Base-by-base conservation (phyloP, 2,329 filamentous ascomycete genomes). In the Fusarium nygamai region DNA sequence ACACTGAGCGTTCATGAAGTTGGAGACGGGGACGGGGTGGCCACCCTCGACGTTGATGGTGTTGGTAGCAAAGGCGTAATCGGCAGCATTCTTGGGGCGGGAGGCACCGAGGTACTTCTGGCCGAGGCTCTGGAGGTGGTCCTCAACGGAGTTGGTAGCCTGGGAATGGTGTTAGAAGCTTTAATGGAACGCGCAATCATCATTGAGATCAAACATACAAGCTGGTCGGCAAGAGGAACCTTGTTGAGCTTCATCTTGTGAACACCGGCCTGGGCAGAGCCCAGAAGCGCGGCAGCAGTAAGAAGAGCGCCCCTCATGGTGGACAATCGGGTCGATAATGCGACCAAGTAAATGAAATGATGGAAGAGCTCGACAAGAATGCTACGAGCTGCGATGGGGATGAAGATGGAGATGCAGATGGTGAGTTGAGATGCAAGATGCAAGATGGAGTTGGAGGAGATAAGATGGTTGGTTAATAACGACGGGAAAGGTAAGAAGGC, bases 1-100 rank as follows among this genome's bases (percentile, higher is more conserved):
- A 98, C 95, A 99, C 86, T 99, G 96, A 68, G 96, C 96, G 82
- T 99, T 99, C 88, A 98, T 87, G 87, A 98, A 99, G 91, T 99
- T 99, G 86, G 91, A 94, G 79, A 99, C 92, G 67, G 96, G 94
- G 47, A 99, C 93, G 66, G 92, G 90, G 85, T 98, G 96, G 69
- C 90, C 89, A 75, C 85, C 87, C 74, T 93, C 89, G 64, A 87
- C 84, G 77, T 92, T 87, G 80, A 94, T 85, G 60, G 91, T 89
- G 65, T 91, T 89, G 78, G 93, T 90, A 82, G 92, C 92, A 88
- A 98, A 97, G 84, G 97, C 91, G 83, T 92, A 91, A 77, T 95
- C 90, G 81, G 88, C 85, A 78, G 94, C 92, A 75, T 84, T 84
- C 76, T 92, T 86, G 54, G 93, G 92, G 78, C 93, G 92, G 66